A percentile compares a stretch with the other conserved stretches of the same genome.
Evolutionary conservation across 1,284 basidiomycete genomes (phyloP).

Genomic region (Inonotus obliquus): DNA sequence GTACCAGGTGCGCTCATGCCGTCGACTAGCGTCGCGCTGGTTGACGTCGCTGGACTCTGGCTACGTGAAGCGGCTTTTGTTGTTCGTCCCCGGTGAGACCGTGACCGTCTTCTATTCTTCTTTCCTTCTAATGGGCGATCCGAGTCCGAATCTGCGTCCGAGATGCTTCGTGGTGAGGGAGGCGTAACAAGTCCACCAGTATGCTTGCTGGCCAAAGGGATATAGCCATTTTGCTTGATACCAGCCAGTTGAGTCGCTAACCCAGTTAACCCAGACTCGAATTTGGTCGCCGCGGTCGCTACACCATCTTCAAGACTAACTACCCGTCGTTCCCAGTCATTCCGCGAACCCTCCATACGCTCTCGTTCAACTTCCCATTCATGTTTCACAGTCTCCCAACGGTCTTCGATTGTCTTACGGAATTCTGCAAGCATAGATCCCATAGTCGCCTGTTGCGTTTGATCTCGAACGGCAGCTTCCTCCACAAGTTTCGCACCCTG

Average conservation of each 20-base stretch:
- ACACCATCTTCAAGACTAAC: slow-evolving; percentile 40
- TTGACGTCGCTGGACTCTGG: slow-evolving; percentile 16
- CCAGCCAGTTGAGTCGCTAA: slow-evolving; percentile 31
- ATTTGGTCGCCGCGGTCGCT: slow-evolving; percentile 33
- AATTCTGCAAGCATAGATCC: slow-evolving; percentile 55
- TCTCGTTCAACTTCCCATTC: slow-evolving; percentile 83
- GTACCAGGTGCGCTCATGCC: slow-evolving; percentile 16
- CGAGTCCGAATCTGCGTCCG: slow-evolving; percentile 57
- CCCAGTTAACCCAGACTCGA: slow-evolving; percentile 42
- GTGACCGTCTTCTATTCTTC: slow-evolving; percentile 10
- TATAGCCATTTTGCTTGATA: slow-evolving; percentile 33
- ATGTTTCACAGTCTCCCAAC: slow-evolving; percentile 74
- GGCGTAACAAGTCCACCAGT: slow-evolving; percentile 59
- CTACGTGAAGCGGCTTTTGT: slow-evolving; percentile 11
- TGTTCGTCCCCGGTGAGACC: slow-evolving; percentile 12
- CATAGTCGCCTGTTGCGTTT: slow-evolving; percentile 40
- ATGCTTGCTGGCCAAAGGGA: slow-evolving; percentile 19
- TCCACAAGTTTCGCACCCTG: slow-evolving; percentile 41
- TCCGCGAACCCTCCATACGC: slow-evolving; percentile 65
- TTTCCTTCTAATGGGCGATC: neutral
- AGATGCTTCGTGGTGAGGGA: slow-evolving; percentile 65
- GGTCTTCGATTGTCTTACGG: slow-evolving; percentile 71
- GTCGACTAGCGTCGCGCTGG: slow-evolving; percentile 18
- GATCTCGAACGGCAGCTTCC: slow-evolving; percentile 33
- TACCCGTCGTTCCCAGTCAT: slow-evolving; percentile 73